Base-by-base conservation (phyloP, 2,329 filamentous ascomycete genomes). In the Monilinia fructicola region DNA sequence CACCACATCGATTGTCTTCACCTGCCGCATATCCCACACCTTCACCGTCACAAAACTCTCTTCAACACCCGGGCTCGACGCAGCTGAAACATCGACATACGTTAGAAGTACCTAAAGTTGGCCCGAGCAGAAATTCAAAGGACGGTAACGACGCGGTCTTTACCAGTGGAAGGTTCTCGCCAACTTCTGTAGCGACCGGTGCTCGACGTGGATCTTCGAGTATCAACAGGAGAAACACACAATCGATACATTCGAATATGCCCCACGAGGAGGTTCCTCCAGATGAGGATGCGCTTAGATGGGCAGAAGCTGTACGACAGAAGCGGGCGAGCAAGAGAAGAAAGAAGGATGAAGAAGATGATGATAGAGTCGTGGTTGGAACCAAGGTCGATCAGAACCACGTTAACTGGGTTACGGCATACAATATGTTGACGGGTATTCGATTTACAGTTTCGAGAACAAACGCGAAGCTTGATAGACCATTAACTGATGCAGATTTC, bases 391-490 rank as follows among this genome's bases (percentile, higher is more conserved):
- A 99, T 77, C 93, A 98, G 81, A 91, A 92, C 74, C 95, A 99
- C 78, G 91, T 92, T 72, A 98, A 98, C 78, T 99, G 91, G 89
- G 93, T 96, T 54, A 97, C 93, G 2, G 95, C 95, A 67, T 99
- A 99, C 82, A 99, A 99, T 79, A 99, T 99, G 95, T 85, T 99
- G 80, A 99, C 95, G 50, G 95, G 95, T 70, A 99, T 99, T 77
- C 93, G 95, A 66, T 97, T 98, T 74, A 93, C 92, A 54, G 95
- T 99, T 35, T 98, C 93, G 70, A 86, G 95, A 74, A 97, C 93
- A 66, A 98, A 99, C 76, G 95, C 95, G 54, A 99, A 99, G 80
- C 86, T 98, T 78, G 93, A 98, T 78, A 89, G 94, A 65, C 88
- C 93, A 67, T 80, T 99, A 72, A 96, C 91, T 16, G 90, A 95